These are phyloP conservation scores for Penicillium sp. DNA, from an alignment of 2,329 filamentous ascomycete genomes.

Conservation along the genomic window DNA sequence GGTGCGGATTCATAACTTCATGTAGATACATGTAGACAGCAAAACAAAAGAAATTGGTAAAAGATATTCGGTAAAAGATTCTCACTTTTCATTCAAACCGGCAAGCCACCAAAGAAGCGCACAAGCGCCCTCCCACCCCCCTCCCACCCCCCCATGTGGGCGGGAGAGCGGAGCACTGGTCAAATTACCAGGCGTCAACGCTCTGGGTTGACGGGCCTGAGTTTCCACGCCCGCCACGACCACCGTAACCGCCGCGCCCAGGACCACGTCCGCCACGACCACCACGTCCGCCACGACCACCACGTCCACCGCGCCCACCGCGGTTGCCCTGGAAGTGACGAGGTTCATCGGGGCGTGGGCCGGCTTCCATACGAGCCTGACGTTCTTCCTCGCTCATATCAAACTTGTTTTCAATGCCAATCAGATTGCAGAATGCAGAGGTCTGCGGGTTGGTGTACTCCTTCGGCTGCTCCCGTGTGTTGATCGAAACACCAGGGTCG, in stretches of 20 bases:
- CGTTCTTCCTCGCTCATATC: slow-evolving; percentile 71
- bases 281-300: slow-evolving; percentile 18
- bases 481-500: slow-evolving; percentile 56
- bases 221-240: not conserved
- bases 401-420: slow-evolving; percentile 75
- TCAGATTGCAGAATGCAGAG: slow-evolving; percentile 70
- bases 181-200: not conserved
- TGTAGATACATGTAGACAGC: not conserved
- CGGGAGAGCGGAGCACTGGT: not conserved
- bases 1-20: not conserved
- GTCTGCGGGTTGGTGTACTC: slow-evolving; percentile 92
- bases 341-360: slow-evolving; percentile 48
- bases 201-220: not conserved
- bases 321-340: slow-evolving; percentile 8
- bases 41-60: not conserved
- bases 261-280: slow-evolving; percentile 10
- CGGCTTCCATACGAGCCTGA: slow-evolving; percentile 55
- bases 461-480: slow-evolving; percentile 61
- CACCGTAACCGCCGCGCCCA: slow-evolving; percentile 20
- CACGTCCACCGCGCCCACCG: slow-evolving; percentile 22
- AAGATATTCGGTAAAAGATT: not conserved
- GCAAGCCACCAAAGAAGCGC: not conserved
- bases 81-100: not conserved
- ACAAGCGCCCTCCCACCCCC: too few relatives aligned
- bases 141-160: too few relatives aligned